These are phyloP conservation scores for Rutstroemia sp. DNA, from an alignment of 2,329 filamentous ascomycete species.

Conservation along the genomic window DNA sequence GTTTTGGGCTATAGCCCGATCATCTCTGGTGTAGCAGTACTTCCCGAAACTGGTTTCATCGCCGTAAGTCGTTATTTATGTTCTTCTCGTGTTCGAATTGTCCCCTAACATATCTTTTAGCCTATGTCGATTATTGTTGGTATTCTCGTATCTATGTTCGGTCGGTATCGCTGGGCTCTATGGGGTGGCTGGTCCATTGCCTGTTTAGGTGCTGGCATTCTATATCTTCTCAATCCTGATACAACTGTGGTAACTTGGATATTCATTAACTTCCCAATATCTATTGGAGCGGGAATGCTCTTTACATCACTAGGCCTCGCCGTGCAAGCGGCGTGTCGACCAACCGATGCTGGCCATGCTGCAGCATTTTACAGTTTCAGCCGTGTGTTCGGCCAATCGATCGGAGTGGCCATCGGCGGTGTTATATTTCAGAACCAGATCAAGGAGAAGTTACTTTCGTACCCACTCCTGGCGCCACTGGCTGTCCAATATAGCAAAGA, in stretches of 20 bases:
- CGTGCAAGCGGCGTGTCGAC: slow-evolving; percentile 53
- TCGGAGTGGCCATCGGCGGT: slow-evolving; percentile 60
- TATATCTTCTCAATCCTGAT: slow-evolving; percentile 41
- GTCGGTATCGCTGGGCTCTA: slow-evolving; percentile 46
- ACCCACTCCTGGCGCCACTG: slow-evolving; percentile 19
- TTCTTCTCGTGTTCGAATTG: slow-evolving; percentile 40
- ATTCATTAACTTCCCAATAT: slow-evolving; percentile 52
- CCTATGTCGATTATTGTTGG: slow-evolving; percentile 51
- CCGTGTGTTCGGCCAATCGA: slow-evolving; percentile 54
- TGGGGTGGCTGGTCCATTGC: slow-evolving; percentile 55
- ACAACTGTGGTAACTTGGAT: slow-evolving; percentile 50
- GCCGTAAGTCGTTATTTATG: slow-evolving; percentile 40
- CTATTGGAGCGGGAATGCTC: slow-evolving; percentile 55
- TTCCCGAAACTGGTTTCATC: slow-evolving; percentile 56
- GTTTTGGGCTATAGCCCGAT: slow-evolving; percentile 48
- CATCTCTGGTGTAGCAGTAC: slow-evolving; percentile 46
- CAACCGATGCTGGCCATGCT: slow-evolving; percentile 51
- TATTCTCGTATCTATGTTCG: slow-evolving; percentile 45
- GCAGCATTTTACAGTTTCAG: slow-evolving; percentile 62
- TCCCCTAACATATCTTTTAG: slow-evolving; percentile 39
- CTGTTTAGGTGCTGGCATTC: slow-evolving; percentile 49
- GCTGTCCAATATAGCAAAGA: slow-evolving; percentile 25
- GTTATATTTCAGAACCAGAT: slow-evolving; percentile 61
- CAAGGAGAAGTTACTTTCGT: slow-evolving; percentile 21
- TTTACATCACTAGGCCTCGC: slow-evolving; percentile 57